phyloP scores from a whole-genome alignment of 768 basidiomycete species.

The Leucosporidium yakuticum region DNA sequence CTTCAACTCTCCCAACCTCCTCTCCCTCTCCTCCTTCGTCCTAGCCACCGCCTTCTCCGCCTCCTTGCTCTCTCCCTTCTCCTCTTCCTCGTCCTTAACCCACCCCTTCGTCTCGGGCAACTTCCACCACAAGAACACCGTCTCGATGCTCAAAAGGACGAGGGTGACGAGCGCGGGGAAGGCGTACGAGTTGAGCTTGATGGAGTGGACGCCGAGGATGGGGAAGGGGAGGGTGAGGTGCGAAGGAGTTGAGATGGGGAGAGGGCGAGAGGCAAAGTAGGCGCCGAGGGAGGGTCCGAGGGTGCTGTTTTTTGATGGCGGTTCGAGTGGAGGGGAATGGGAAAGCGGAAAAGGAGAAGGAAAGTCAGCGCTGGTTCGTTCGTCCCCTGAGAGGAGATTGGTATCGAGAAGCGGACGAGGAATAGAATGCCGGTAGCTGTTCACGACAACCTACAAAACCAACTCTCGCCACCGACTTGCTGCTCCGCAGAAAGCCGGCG shows the following conservation, averaged over 20 bases:
- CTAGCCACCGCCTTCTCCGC: slow-evolving; percentile 4
- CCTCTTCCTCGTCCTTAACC: slow-evolving; percentile 39
- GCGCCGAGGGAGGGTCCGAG: slow-evolving; percentile 91
- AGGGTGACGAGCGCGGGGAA: slow-evolving; percentile 76
- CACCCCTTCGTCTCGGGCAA: slow-evolving; percentile 80
- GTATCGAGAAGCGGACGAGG: no score
- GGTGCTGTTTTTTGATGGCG: slow-evolving; percentile 2
- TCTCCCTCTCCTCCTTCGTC: slow-evolving; percentile 24
- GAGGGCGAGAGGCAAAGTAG: slow-evolving; percentile 73
- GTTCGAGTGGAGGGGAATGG: neutral
- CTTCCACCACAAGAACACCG: slow-evolving; percentile 62
- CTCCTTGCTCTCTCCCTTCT: slow-evolving; percentile 22
- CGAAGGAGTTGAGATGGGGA: slow-evolving; percentile 52
- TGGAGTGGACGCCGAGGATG: slow-evolving; percentile 10
- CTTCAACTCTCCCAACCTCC: slow-evolving; percentile 55
- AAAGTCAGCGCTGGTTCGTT: no score
- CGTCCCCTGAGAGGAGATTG: no score
- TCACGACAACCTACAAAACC: no score
- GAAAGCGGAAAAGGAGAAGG: neutral
- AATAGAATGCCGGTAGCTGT: no score
- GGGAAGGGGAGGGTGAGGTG: no score
- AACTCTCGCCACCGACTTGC: no score
- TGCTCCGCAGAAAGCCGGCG: no score
- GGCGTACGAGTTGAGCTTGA: slow-evolving; percentile 72
- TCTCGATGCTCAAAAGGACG: slow-evolving; percentile 69